Percentiles rank a stretch among this genome's conserved stretches.
phyloP scores from a whole-genome alignment of 2,329 filamentous ascomycete genomes.

The Stagonosporopsis chrysanthemi region DNA sequence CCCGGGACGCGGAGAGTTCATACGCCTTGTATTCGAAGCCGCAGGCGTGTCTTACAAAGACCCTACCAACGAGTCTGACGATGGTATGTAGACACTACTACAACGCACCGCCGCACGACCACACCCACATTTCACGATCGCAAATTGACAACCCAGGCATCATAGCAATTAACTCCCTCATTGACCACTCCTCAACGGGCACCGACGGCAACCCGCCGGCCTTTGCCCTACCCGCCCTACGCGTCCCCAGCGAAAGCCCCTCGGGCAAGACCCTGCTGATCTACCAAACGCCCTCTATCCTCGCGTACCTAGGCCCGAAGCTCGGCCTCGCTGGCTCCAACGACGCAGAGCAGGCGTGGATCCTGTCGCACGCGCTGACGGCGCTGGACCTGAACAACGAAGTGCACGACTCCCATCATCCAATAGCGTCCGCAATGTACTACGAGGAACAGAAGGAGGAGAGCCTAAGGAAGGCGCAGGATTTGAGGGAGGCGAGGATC shows the following conservation, averaged over 20 bases:
- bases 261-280: slow-evolving; percentile 67
- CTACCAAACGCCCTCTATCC: slow-evolving; percentile 75
- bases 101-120: background rate
- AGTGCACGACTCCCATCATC: slow-evolving; percentile 78
- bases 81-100: slow-evolving; percentile 45
- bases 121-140: background rate
- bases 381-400: slow-evolving; percentile 77
- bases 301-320: slow-evolving; percentile 71
- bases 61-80: slow-evolving; percentile 58
- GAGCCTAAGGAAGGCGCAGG: slow-evolving; percentile 62
- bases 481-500: slow-evolving; percentile 68
- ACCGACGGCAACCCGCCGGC: slow-evolving; percentile 66
- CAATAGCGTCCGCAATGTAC: slow-evolving; percentile 64
- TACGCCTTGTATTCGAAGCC: slow-evolving; percentile 77
- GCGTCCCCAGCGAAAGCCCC: slow-evolving; percentile 55
- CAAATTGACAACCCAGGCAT: slow-evolving; percentile 45
- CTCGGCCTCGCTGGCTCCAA: slow-evolving; percentile 64
- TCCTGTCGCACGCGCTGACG: slow-evolving; percentile 72
- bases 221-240: slow-evolving; percentile 72
- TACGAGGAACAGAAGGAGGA: slow-evolving; percentile 81
- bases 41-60: slow-evolving; percentile 71
- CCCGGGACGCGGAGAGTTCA: slow-evolving; percentile 76
- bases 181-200: slow-evolving; percentile 54
- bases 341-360: slow-evolving; percentile 60
- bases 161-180: slow-evolving; percentile 59